Base-by-base conservation (phyloP, 768 basidiomycete species). In the Punctularia strigosozonata region DNA sequence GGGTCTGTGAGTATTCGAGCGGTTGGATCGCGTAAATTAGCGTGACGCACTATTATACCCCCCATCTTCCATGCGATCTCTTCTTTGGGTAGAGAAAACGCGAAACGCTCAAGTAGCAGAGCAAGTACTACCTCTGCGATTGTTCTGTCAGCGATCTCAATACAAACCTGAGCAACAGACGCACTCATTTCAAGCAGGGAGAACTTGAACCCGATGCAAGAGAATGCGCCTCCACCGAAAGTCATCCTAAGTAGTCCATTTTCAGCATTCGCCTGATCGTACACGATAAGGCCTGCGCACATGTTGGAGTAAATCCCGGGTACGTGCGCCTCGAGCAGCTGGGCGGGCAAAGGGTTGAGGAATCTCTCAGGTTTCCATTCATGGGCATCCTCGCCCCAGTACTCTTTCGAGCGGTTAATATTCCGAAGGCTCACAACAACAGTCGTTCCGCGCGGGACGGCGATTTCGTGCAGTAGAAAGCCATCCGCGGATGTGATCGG, bases 51-150 rank as follows among this genome's bases (percentile, higher is more conserved):
- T n/a, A n/a, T n/a, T n/a, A n/a, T n/a, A n/a, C n/a, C n/a, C n/a
- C n/a, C n/a, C n/a, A n/a, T n/a, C n/a, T n/a, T 68, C 66, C 66
- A 69, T 10, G 64, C 60, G 25, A 69, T 59, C 21, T 58, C 55
- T 15, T 62, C 61, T 1, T 51, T 34, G 12, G 65, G 62, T 6
- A 50, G 42, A 7, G 53, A 46, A 30, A 70, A 64, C 31, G 48
- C 47, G 38, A 66, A 64, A 23, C 50, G 56, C 3, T 47, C 47
- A 14, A 70, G 43, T 4, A 68, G 48, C 0, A 54, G 58, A 1
- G 57, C 51, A 10, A 69, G 54, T 7, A 68, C 45, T 15, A 68
- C 62, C 50, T 68, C 66, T 68, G 34, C 13, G 35, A 21, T 15
- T n/a, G 33, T 10, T 26, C 18, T 10, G 20, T 22, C 13, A 31